Evolutionary conservation across 768 basidiomycete genomes (phyloP).

Genomic region (Tricholoma furcatifolium): DNA sequence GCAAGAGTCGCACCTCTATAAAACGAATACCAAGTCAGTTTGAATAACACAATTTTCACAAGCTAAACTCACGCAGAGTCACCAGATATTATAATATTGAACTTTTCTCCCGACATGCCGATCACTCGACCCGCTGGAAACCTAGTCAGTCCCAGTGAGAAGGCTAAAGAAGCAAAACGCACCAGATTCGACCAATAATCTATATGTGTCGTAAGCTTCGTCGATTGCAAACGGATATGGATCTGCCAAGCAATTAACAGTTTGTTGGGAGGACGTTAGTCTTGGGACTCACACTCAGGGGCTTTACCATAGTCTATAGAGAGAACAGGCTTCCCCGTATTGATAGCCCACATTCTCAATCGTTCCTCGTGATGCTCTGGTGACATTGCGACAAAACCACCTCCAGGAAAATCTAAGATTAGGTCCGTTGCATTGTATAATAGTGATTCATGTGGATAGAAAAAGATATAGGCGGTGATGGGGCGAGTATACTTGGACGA

Average conservation of each 20-base stretch:
- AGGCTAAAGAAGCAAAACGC: constrained; percentile 13
- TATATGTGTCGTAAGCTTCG: constrained; percentile 90
- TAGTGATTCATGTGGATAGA: constrained; percentile 62
- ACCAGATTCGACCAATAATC: constrained; percentile 73
- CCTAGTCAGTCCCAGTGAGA: neutral
- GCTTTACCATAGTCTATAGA: constrained; percentile 95
- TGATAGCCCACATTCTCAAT: constrained; percentile 79
- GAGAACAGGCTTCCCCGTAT: constrained; percentile 76
- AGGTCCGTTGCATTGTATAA: constrained; percentile 72
- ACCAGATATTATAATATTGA: constrained; percentile 80
- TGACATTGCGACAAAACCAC: constrained; percentile 95
- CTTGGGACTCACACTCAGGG: constrained; percentile 75
- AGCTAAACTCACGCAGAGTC: constrained; percentile 88
- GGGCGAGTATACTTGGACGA: constrained; percentile 78
- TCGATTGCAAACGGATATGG: constrained; percentile 97
- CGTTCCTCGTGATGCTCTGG: constrained; percentile 98
- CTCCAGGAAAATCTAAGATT: constrained; percentile 91
- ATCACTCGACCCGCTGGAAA: constrained; percentile 63
- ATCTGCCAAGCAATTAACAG: constrained; percentile 44
- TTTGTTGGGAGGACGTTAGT: neutral
- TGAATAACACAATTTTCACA: neutral
- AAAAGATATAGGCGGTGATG: constrained; percentile 82
- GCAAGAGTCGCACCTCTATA: constrained; percentile 85
- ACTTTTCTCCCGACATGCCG: constrained; percentile 82
- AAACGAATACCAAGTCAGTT: constrained; percentile 12